Conservation (phyloP, 352 stramenopile genomes). For the Phytophthora pluvialis region DNA sequence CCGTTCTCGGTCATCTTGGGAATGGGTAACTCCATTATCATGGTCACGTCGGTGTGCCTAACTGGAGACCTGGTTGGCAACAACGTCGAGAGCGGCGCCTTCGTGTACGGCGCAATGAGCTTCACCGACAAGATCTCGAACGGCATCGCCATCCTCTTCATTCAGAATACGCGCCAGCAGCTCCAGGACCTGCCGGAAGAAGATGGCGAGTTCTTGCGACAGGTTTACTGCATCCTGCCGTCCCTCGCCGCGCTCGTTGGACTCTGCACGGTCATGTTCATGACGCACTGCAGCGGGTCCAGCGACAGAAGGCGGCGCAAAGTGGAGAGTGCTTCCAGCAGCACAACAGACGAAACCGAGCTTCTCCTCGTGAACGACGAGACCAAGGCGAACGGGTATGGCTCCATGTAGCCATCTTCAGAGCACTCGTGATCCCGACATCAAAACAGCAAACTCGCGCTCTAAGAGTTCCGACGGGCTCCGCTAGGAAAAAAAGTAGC, state of each 20-base stretch:
- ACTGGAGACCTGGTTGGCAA: conserved; percentile 85
- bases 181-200: conserved; percentile 57
- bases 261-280: conserved; percentile 72
- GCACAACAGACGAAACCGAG: conserved; percentile 39
- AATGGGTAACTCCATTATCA: conserved; percentile 89
- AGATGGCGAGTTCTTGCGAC: conserved; percentile 74
- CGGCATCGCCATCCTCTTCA: conserved; percentile 79
- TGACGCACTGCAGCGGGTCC: conserved; percentile 66
- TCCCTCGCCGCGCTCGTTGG: conserved; percentile 66
- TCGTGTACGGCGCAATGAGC: conserved; percentile 89
- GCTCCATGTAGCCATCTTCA: conserved; percentile 16
- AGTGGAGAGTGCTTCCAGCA: conserved; percentile 28
- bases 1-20: conserved; percentile 71
- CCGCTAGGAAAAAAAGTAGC: conserved; percentile 13
- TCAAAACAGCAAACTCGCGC: not conserved
- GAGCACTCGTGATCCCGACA: not conserved
- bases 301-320: conserved; percentile 33
- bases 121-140: conserved; percentile 91
- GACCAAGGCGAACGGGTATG: conserved; percentile 23
- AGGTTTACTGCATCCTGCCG: conserved; percentile 78
- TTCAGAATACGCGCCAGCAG: conserved; percentile 83
- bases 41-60: conserved; percentile 87
- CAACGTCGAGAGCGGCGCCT: conserved; percentile 83
- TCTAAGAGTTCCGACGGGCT: conserved; percentile 9
- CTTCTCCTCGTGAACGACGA: conserved; percentile 29